Base-by-base conservation (phyloP, 192 early-diverging fungal genomes). In the Coemansia sp. region DNA sequence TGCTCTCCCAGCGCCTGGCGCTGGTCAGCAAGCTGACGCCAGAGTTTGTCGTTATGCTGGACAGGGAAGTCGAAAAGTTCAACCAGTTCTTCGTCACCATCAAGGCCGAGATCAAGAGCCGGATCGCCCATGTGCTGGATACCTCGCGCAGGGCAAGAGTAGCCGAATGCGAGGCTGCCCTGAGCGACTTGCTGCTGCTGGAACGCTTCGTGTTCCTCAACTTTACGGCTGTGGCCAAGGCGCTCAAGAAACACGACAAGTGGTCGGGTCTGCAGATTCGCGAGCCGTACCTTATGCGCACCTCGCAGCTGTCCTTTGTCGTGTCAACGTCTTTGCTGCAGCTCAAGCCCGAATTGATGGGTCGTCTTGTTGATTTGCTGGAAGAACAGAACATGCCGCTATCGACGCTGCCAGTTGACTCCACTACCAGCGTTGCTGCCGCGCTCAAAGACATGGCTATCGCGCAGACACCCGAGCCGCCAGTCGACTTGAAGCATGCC, bases 231-330 rank as follows among this genome's bases (percentile, higher is more conserved):
- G 86, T 94, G 35, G 86, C 88, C 50, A 94, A 94, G 83, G 92
- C 92, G 33, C 82, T 94, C 48, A 94, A 94, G 69, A 94, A 94
- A 66, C 86, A 89, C 70, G 93, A 93, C 76, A 87, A 90, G 62
- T 90, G 91, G 84, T 89, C 91, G 0, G 93, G 92, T 0, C 81
- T 92, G 43, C 78, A 84, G 26, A 83, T 93, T 38, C 83, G 86
- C 37, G 90, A 92, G 64, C 83, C 90, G 6, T 88, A 93, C 58
- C 86, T 89, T 50, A 84, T 87, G 58, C 86, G 88, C 10, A 86
- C 90, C 35, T 79, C 83, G 42, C 65, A 88, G 45, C 83, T 85
- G 39, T 84, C 88, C 2, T 88, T 94, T 79, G 89, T 88, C 21
- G 83, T 85, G 25, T 87, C 88, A 3, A 86, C 89, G 23, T 79